phyloP scores from a whole-genome alignment of 148 eudicot genomes.

The Dysphania ambrosioides region DNA sequence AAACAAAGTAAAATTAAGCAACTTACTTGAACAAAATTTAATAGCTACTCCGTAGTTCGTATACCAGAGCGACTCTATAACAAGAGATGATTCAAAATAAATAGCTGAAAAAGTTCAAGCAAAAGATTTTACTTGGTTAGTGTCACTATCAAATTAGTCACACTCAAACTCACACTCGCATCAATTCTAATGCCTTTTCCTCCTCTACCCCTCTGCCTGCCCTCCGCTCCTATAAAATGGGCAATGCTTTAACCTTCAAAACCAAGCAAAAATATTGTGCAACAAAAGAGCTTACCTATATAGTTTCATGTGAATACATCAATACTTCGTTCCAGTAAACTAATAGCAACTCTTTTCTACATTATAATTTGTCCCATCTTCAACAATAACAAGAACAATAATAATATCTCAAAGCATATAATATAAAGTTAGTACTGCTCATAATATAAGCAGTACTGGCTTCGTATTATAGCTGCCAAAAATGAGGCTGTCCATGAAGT shows the following conservation, averaged over 20 bases:
- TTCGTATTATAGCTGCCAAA: slow-evolving; percentile 2
- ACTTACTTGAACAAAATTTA: too few species aligned
- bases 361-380: neutral
- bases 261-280: neutral
- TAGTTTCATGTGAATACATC: neutral
- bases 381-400: neutral
- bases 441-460: neutral
- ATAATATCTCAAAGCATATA: neutral
- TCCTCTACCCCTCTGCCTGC: neutral
- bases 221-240: slow-evolving; percentile 21
- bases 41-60: too few species aligned
- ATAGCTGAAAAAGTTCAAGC: neutral
- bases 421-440: neutral
- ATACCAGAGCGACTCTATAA: too few species aligned
- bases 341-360: neutral
- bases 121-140: slow-evolving; percentile 10
- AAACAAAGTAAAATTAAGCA: too few species aligned
- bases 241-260: slow-evolving; percentile 1
- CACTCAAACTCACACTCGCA: neutral
- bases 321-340: too few species aligned
- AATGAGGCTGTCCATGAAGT: slow-evolving; percentile 24
- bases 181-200: neutral
- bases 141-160: neutral
- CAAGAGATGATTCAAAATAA: too few species aligned
- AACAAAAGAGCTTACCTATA: neutral